Evolutionary conservation across 1,139 yeast genomes (phyloP), one percentile per base, ranked within the genome.

Genomic region (Candida sanyaensis): DNA sequence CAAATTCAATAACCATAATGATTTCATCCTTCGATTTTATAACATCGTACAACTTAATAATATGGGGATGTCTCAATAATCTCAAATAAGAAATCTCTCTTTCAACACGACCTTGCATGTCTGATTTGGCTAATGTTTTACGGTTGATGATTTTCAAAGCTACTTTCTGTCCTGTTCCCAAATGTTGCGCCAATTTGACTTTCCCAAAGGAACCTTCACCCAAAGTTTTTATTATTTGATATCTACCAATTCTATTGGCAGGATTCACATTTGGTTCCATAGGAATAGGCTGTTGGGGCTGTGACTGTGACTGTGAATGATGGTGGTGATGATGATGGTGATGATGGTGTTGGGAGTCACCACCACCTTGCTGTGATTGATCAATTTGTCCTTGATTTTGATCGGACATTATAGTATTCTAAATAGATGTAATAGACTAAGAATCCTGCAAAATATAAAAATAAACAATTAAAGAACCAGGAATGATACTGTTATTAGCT

Each of bases 171-270:
- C 96, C 96, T 1, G 98, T 93, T 11, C 88, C 86, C 58, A 88
- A 75, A 66, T 93, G 98, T 64, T 90, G 92, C 1, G 99, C 99
- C 60, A 93, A 76, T 64, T 93, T 93, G 57, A 93, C 99, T 65
- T 93, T 93, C 59, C 99, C 99, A 64, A 93, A 93, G 0, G 98
- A 92, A 24, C 99, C 99, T 66, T 93, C 98, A 29, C 99, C 99
- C 27, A 93, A 75, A 3, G 97, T 92, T 66, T 92, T 90, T 60
- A 93, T 88, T 50, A 95, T 87, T 65, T 92, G 98, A 69, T 95
- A 95, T 59, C 95, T 85, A 13, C 98, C 99, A 51, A 92, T 89
- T 48, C 91, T 64, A 58, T 60, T 78, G 63, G 59, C 81, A 2
- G 74, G 73, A 48, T 69, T 68, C 11, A 58, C 66, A 46, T 59